Evolutionary conservation across 164 flowering plant species (phyloP), one percentile per base, ranked within the genome.

Genomic region (Taxillus chinensis): DNA sequence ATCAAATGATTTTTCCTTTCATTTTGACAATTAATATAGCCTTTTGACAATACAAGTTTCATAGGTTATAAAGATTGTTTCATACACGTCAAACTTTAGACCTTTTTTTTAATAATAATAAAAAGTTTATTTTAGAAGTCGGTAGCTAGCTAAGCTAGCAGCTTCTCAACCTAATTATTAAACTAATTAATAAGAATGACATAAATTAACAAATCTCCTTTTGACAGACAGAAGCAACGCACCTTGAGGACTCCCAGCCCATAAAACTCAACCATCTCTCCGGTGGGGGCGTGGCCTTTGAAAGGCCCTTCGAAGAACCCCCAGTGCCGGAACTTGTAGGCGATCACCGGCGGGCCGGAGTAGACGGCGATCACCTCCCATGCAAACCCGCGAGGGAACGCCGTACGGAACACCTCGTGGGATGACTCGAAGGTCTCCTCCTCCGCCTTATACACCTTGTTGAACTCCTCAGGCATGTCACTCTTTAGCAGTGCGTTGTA

Each of bases 241-340:
- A 48, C 51, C 83, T 87, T 82, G 51, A 90, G 65, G 56, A 79
- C 67, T 39, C 80, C 90, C 12, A 90, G 16, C 0, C 96, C 98
- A 67, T 59, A 71, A 64, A 87, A 85, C 74, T 90, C 72, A 41
- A 78, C 84, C 79, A 74, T 69, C 45, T 86, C 82, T 37, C 96
- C 92, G 1, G 96, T 92, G 2, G 96, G 93, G 17, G 89, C 82
- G 74, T 84, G 91, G 5, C 87, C 92, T 66, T 77, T 82, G 77
- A 77, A 92, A 41, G 92, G 87, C 0, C 96, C 96, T 59, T 92
- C 98, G 69, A 85, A 86, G 77, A 49, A 83, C 52, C 95, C 98
- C 98, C 98, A 92, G 64, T 92, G 98, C 76, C 98, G 71, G 73
- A 83, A 92, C 75, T 92, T 89, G 83, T 55, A 89, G 16, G 82